Evolutionary conservation across 495 filamentous ascomycete genomes (phyloP), one percentile per base, ranked within the genome.

Genomic region (Beverwykella pulmonaria): DNA sequence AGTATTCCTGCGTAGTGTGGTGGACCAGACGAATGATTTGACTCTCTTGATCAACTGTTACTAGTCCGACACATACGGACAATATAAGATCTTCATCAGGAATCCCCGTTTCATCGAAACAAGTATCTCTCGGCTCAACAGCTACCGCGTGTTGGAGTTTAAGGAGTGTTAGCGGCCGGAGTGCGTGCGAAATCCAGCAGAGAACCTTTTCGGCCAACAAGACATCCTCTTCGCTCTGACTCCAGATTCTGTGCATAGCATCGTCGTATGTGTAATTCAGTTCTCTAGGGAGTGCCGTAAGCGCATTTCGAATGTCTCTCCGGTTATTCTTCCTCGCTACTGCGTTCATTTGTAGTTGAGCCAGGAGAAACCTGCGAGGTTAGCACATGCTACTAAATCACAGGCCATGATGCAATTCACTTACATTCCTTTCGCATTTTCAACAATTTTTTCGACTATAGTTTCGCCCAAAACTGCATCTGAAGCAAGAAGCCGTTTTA

Each of bases 111-210:
- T 70, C 22, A 34, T 84, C 77, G 6, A 86, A 66, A 0, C 73
- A 60, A 0, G 41, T 0, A 0, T 71, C 53, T 12, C 61, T 73
- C 0, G 44, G 6, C 39, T 80, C 69, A 0, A 83, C 74, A 7
- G 78, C 79, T 29, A 85, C 71, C 0, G 83, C 83, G 73, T 83
- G 75, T 34, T 77, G 77, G 5, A 88, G 71, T 62, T 87, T 82
- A 12, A 49, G 0, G 6, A 19, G 7, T 5, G 7, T 49, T 20
- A 49, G n/a, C 8, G 46, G 46, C 46, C 46, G 17, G 15, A n/a
- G 17, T n/a, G 46, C 46, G n/a, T 20, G 23, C 7, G n/a, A 7
- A 9, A 49, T 49, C 46, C 46, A 49, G 7, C 15, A 49, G 8
- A 49, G 46, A 49, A 49, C 8, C 8, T 20, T 14, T 20, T 49